Percentiles rank a stretch among this genome's conserved stretches.
Conservation (phyloP, 345 rosid genomes). For the Populus pruinosa region DNA sequence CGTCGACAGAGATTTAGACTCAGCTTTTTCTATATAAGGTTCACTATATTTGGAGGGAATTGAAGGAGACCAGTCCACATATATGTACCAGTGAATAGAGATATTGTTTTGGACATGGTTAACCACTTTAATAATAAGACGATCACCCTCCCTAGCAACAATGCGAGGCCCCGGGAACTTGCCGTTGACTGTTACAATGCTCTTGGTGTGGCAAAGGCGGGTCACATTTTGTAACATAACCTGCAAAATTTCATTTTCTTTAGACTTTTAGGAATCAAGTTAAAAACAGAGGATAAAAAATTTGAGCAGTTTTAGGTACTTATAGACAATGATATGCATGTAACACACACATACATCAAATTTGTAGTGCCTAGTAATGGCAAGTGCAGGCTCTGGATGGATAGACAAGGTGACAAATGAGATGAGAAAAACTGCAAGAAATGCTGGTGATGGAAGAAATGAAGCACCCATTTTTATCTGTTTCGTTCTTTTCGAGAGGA, state of each 20-base stretch:
- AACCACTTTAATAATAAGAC: conserved; percentile 18
- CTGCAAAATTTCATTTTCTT: conserved; percentile 1
- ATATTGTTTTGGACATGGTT: conserved; percentile 23
- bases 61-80: background rate
- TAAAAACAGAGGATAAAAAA: background rate
- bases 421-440: conserved; percentile 6
- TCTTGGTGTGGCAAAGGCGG: conserved; percentile 19
- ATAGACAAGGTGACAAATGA: conserved; percentile 1
- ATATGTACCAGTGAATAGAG: conserved; percentile 18
- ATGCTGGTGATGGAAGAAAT: conserved; percentile 24
- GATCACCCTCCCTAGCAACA: conserved; percentile 20
- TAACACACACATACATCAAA: conserved; percentile 8
- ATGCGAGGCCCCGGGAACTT: conserved; percentile 25
- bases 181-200: conserved; percentile 16
- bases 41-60: background rate
- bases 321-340: background rate
- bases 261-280: background rate
- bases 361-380: conserved; percentile 19
- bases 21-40: background rate
- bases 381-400: conserved; percentile 4
- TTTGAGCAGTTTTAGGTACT: background rate
- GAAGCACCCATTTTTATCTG: conserved; percentile 21
- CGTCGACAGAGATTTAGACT: background rate
- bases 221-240: conserved; percentile 11
- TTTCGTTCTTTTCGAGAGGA: background rate